phyloP scores from a whole-genome alignment of 2,329 filamentous ascomycete genomes.

The Macroventuria anomochaeta region DNA sequence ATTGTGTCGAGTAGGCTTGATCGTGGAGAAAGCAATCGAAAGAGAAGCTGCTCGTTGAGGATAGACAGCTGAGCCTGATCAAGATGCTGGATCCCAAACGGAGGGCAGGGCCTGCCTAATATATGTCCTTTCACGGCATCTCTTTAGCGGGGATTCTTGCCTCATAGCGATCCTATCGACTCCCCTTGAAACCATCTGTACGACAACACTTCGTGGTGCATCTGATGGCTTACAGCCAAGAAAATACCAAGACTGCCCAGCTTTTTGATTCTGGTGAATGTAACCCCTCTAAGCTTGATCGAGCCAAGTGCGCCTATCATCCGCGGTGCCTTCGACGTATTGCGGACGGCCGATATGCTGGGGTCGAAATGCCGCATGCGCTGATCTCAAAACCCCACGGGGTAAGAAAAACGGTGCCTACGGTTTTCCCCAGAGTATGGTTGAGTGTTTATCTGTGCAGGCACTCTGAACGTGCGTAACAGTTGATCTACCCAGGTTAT shows the following conservation, averaged over 20 bases:
- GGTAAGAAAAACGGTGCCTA: constrained; percentile 10
- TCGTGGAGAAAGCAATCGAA: constrained; percentile 10
- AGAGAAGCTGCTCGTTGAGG: constrained; percentile 11
- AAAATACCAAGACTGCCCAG: constrained; percentile 38
- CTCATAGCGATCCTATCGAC: constrained; percentile 23
- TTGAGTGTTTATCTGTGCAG: not conserved
- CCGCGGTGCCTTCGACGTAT: constrained; percentile 25
- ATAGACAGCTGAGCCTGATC: constrained; percentile 27
- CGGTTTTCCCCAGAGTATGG: not conserved
- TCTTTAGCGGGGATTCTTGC: constrained; percentile 15
- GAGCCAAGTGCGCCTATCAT: constrained; percentile 41
- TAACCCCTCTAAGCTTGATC: constrained; percentile 27
- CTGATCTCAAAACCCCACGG: constrained; percentile 38
- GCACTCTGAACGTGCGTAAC: not conserved
- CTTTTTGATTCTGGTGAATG: constrained; percentile 32
- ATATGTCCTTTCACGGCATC: constrained; percentile 25
- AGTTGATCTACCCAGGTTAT: not conserved
- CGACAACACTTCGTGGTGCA: constrained; percentile 24
- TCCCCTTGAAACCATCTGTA: constrained; percentile 29
- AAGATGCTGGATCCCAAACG: constrained; percentile 16
- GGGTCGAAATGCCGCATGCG: constrained; percentile 20
- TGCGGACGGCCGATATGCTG: constrained; percentile 9
- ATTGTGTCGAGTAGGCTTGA: constrained; percentile 27
- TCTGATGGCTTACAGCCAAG: constrained; percentile 39
- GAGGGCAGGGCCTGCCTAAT: constrained; percentile 21